phyloP scores from a whole-genome alignment of 768 basidiomycete species.

The Phaeotremella skinneri region DNA sequence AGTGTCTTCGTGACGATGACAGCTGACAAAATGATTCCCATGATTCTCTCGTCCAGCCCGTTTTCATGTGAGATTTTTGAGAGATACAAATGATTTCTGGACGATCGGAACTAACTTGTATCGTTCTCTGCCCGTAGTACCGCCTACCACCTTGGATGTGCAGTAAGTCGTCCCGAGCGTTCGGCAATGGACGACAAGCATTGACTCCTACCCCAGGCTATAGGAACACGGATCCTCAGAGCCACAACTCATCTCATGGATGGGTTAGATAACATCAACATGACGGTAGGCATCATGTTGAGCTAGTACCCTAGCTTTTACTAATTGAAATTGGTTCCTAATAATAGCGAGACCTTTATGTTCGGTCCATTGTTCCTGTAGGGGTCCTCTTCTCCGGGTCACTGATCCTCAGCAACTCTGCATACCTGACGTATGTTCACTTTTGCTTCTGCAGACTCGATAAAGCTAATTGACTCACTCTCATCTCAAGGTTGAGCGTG shows the following conservation, averaged over 20 bases:
- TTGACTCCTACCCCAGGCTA: constrained; percentile 27
- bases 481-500: constrained; percentile 74
- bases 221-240: constrained; percentile 45
- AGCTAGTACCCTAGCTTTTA: background rate
- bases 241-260: constrained; percentile 47
- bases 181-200: background rate
- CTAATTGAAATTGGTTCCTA: background rate
- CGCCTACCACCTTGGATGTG: constrained; percentile 47
- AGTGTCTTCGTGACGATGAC: constrained; percentile 68
- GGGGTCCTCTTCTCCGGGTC: constrained; percentile 90
- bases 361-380: constrained; percentile 86
- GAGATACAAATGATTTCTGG: too few relatives aligned
- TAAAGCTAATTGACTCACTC: constrained; percentile 56
- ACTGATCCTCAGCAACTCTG: constrained; percentile 85
- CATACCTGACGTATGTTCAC: constrained; percentile 57
- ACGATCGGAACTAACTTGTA: background rate
- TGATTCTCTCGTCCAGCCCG: constrained; percentile 39
- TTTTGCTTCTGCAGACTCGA: background rate
- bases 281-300: constrained; percentile 39
- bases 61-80: constrained; percentile 41
- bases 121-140: constrained; percentile 24
- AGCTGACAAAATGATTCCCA: constrained; percentile 55
- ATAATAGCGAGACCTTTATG: constrained; percentile 55
- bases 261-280: constrained; percentile 46
- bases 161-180: constrained; percentile 24